Percentiles rank a stretch among this genome's conserved stretches.
Conservation (phyloP, 306 rosid genomes). For the Begonia loranthoides region DNA sequence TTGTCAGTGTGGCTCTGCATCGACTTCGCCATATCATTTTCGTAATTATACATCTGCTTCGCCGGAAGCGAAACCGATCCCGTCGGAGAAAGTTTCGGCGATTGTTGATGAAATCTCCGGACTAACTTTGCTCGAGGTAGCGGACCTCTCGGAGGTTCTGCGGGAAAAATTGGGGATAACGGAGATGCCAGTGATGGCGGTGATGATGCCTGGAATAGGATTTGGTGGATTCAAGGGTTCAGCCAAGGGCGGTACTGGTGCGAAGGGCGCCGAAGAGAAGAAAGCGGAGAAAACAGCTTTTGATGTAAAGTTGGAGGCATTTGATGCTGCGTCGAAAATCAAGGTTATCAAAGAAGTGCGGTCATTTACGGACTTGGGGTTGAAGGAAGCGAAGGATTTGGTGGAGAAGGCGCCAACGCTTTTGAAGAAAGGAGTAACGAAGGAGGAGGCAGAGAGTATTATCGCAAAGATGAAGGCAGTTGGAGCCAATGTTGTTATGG, state of each 20-base stretch:
- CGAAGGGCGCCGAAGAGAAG: conserved; percentile 32
- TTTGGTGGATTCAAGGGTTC: conserved; percentile 27
- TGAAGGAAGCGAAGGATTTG: conserved; percentile 94
- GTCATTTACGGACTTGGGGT: conserved; percentile 72
- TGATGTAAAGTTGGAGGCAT: conserved; percentile 57
- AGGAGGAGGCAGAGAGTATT: conserved; percentile 75
- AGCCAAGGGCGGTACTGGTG: conserved; percentile 31
- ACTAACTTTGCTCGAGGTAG: conserved; percentile 52
- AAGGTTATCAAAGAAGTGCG: conserved; percentile 91
- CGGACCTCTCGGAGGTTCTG: conserved; percentile 69
- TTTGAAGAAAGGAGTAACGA: no score
- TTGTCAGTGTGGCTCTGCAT: not conserved
- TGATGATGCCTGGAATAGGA: conserved; percentile 81
- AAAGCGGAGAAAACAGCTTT: conserved; percentile 73
- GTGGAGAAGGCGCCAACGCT: no score
- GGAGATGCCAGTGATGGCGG: conserved; percentile 71
- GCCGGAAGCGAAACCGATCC: conserved; percentile 26
- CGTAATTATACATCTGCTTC: conserved; percentile 24
- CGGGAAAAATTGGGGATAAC: conserved; percentile 48
- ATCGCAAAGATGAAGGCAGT: conserved; percentile 77
- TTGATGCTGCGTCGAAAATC: no score
- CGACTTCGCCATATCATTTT: not conserved
- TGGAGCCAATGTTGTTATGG: conserved; percentile 84
- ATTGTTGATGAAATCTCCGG: conserved; percentile 60
- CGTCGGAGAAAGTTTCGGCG: conserved; percentile 29